Conservation (phyloP, 2,329 filamentous ascomycete species). For the Nigrograna mackinnonii region DNA sequence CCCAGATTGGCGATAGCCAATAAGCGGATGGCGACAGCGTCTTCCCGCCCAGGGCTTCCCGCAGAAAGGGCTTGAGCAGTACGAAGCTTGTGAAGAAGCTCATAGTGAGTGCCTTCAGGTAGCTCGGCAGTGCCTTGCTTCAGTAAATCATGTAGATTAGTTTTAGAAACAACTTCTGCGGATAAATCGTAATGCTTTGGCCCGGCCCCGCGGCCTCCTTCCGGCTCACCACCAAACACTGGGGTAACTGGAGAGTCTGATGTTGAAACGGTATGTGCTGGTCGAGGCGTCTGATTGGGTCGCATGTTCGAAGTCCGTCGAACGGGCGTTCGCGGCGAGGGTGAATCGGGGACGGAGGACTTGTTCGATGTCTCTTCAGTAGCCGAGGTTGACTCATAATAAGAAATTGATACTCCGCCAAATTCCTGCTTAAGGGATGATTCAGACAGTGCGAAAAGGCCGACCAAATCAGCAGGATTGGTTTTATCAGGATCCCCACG, state of each 20-base stretch:
- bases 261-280: conserved; percentile 47
- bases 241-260: conserved; percentile 56
- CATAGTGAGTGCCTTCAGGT: conserved; percentile 75
- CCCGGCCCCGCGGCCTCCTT: conserved; percentile 26
- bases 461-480: conserved; percentile 68
- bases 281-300: conserved; percentile 55
- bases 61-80: conserved; percentile 78
- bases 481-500: conserved; percentile 36
- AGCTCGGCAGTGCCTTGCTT: conserved; percentile 58
- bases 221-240: conserved; percentile 35
- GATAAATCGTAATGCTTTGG: conserved; percentile 64
- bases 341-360: conserved; percentile 43
- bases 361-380: conserved; percentile 23
- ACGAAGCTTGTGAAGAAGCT: conserved; percentile 81
- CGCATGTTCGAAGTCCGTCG: conserved; percentile 64
- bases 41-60: conserved; percentile 68
- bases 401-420: conserved; percentile 78
- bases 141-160: conserved; percentile 47
- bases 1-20: conserved; percentile 89
- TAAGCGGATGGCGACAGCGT: conserved; percentile 78
- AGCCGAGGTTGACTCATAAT: conserved; percentile 62
- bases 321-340: conserved; percentile 74
- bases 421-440: conserved; percentile 70
- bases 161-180: conserved; percentile 46
- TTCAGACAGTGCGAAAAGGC: conserved; percentile 60